Evolutionary conservation across 352 stramenopile species (phyloP), one percentile per base, ranked within the genome.

Genomic region (Pythium biforme): DNA sequence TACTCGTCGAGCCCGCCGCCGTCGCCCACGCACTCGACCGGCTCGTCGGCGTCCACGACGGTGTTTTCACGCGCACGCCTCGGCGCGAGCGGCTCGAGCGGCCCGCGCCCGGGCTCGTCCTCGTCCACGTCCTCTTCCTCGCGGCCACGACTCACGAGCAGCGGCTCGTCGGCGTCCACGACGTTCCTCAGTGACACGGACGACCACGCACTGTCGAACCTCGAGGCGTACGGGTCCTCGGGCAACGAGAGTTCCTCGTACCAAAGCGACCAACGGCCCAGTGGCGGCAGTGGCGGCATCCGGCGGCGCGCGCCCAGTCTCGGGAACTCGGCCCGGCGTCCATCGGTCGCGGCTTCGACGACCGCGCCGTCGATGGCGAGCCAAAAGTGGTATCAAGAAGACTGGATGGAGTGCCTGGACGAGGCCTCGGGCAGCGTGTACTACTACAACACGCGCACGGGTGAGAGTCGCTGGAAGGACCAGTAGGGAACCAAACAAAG

Each of bases 391-490:
- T 48, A 47, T n/a, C n/a, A n/a, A n/a, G n/a, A n/a, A n/a, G 68
- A 75, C 34, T 92, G 81, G 81, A 66, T 91, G 41, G 70, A 86
- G 46, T 90, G 77, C 63, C 70, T 84, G 37, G 83, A 94, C 61
- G 62, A 79, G 27, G 52, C 64, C 25, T 79, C 69, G 4, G 76
- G 79, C 23, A 83, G 69, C 26, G 59, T 65, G 17, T 92, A 94
- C 49, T 86, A 83, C 70, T 91, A 91, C 68, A 91, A 88, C 64
- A 80, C 86, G 34, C 66, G 66, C 63, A 92, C 79, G 25, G 83
- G 79, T 9, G 83, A 94, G 71, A 90, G 82, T 59, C 69, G 73
- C 49, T 94, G 82, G 82, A 74, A 55, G 58, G 63, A 62, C 45
- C 59, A 47, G 39, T 68, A 53, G 15, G n/a, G n/a, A n/a, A n/a